Conservation (phyloP, 805 yeast species). For the Lipomyces sp. region DNA sequence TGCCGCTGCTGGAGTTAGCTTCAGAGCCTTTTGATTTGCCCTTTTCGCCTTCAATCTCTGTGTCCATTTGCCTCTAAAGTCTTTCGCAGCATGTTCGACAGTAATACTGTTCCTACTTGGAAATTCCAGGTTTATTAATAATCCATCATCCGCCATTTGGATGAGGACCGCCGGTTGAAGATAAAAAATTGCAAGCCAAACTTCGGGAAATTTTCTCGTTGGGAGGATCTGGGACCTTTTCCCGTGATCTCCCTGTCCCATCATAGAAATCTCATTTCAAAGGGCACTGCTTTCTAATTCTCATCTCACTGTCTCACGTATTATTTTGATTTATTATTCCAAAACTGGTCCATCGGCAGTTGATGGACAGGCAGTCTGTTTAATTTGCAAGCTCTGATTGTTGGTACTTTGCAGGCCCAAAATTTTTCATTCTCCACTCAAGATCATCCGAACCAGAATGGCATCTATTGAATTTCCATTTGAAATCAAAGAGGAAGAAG, state of each 20-base stretch:
- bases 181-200: background rate
- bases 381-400: too few species aligned
- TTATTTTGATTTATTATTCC: too few species aligned
- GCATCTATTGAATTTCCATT: slow-evolving; percentile 2
- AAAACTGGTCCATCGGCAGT: too few species aligned
- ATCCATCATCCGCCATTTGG: slow-evolving; percentile 55
- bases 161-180: background rate
- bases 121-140: slow-evolving; percentile 69
- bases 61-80: slow-evolving; percentile 75
- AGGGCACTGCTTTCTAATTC: too few species aligned
- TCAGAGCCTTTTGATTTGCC: slow-evolving; percentile 29
- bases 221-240: too few species aligned
- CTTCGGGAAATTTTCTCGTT: background rate
- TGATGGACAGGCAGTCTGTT: too few species aligned
- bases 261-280: too few species aligned
- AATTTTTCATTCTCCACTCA: slow-evolving; percentile 5
- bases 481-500: slow-evolving; percentile 9
- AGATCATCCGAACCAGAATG: background rate
- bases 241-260: too few species aligned
- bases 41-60: slow-evolving; percentile 64
- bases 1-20: background rate
- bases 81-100: too few species aligned
- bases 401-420: too few species aligned
- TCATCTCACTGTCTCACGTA: too few species aligned
- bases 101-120: too few species aligned